Percentiles rank a stretch among this genome's conserved stretches.
Conservation (phyloP, 2,329 filamentous ascomycete species). For the Ophiostoma novo-ulmi region DNA sequence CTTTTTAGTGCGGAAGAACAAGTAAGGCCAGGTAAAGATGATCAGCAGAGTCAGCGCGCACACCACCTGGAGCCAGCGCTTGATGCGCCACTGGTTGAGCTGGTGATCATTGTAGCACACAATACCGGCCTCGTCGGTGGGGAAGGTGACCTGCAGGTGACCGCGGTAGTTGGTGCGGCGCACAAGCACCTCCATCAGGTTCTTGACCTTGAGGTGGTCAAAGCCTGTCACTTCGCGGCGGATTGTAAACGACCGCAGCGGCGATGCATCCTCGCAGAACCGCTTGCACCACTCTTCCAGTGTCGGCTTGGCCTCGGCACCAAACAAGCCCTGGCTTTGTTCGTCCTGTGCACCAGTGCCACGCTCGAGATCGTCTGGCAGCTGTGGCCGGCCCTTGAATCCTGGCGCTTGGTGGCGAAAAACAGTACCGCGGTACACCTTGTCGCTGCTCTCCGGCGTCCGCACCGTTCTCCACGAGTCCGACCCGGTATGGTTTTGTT, state of each 20-base stretch:
- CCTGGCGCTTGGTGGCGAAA: conserved; percentile 44
- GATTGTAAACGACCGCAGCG: conserved; percentile 53
- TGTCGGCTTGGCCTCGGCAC: conserved; percentile 11
- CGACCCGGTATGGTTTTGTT: conserved; percentile 40
- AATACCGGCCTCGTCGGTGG: conserved; percentile 50
- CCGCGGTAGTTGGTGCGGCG: conserved; percentile 64
- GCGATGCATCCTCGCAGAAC: conserved; percentile 55
- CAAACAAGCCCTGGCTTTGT: background rate
- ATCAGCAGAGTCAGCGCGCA: conserved; percentile 64
- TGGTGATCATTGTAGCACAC: conserved; percentile 60
- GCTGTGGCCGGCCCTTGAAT: conserved; percentile 34
- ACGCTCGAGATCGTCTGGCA: conserved; percentile 25
- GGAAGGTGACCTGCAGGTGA: conserved; percentile 53
- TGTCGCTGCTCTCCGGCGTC: conserved; percentile 54
- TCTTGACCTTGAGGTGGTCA: conserved; percentile 50
- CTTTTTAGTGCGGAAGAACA: conserved; percentile 61
- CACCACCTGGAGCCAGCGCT: conserved; percentile 57
- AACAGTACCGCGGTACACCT: conserved; percentile 60
- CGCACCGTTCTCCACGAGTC: conserved; percentile 43
- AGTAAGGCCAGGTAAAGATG: conserved; percentile 64
- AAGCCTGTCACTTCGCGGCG: conserved; percentile 54
- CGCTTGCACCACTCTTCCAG: conserved; percentile 62
- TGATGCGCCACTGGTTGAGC: conserved; percentile 61
- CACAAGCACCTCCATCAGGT: conserved; percentile 53
- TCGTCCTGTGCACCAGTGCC: conserved; percentile 9